Base-by-base conservation (phyloP, 768 basidiomycete species). In the Boletellus ananas region DNA sequence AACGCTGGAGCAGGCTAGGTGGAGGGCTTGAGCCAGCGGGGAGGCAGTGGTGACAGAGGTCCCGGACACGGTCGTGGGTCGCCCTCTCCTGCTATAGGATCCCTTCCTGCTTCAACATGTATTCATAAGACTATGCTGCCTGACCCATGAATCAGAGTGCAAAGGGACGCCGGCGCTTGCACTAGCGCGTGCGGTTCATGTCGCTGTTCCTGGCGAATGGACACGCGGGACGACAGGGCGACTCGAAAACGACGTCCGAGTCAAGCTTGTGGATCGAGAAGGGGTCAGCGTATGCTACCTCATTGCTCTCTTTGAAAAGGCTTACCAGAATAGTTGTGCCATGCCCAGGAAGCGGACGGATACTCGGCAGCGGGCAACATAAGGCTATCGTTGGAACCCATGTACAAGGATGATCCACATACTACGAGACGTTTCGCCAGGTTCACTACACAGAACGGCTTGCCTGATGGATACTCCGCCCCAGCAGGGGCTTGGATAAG, bases 71-170 rank as follows among this genome's bases (percentile, higher is more conserved):
- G 23, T 25, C 23, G 23, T 25, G 7, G 23, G 23, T 25, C 23
- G 23, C 5, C 4, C 23, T 25, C 23, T 25, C 23, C 4, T 25
- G 23, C 23, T 25, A 25, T 23, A 23, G 23, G 23, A 23, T 23
- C 23, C 23, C n/a, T n/a, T n/a, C n/a, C 23, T 23, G 23, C 5
- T 23, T 23, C 23, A 23, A 23, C 23, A 23, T 25, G 37, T 37
- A 42, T 46, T 23, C 16, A 39, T 18, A 43, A 33, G 14, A 31
- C 38, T 39, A 47, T 63, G 65, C 45, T 49, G 79, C 82, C 80
- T 75, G 60, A 18, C 76, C 76, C 83, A 85, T 84, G 60, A 88
- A 86, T 85, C 84, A 87, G 63, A 85, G 85, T 20, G 80, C 72
- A 61, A 80, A 84, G 61, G 84, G 84, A 10, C 86, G 86, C 49